A percentile compares a stretch with the other conserved stretches of the same genome.
Conservation (phyloP, 345 rosid species). For the Aegle marmelos region DNA sequence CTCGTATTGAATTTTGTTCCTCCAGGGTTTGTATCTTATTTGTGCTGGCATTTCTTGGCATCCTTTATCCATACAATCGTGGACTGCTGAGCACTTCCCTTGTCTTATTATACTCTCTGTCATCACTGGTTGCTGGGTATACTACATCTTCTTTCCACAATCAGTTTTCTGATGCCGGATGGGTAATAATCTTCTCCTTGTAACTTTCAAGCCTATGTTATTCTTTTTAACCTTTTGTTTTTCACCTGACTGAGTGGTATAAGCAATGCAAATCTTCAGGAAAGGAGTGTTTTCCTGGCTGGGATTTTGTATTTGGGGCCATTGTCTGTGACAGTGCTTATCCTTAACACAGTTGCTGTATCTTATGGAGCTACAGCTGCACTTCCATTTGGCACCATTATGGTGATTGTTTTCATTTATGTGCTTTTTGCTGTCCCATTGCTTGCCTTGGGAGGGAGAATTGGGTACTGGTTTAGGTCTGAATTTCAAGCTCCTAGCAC, state of each 20-base stretch:
- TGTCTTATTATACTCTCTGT: slow-evolving; percentile 49
- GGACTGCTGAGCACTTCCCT: slow-evolving; percentile 58
- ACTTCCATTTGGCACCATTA: slow-evolving; percentile 74
- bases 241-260: neutral
- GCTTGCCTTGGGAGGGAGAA: slow-evolving; percentile 67
- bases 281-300: slow-evolving; percentile 57
- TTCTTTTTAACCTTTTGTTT: neutral
- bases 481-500: slow-evolving; percentile 62
- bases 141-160: slow-evolving; percentile 63
- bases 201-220: neutral
- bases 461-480: slow-evolving; percentile 56
- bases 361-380: slow-evolving; percentile 74
- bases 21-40: slow-evolving; percentile 52
- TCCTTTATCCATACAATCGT: slow-evolving; percentile 72
- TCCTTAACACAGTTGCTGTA: slow-evolving; percentile 63
- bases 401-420: slow-evolving; percentile 51
- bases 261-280: slow-evolving; percentile 37
- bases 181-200: slow-evolving; percentile 51
- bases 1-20: slow-evolving; percentile 19
- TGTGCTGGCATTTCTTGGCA: slow-evolving; percentile 54
- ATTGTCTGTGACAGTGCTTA: slow-evolving; percentile 35
- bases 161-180: slow-evolving; percentile 62
- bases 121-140: slow-evolving; percentile 74
- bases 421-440: slow-evolving; percentile 50
- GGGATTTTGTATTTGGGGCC: slow-evolving; percentile 67